phyloP scores from a whole-genome alignment of 768 basidiomycete species.

The Mycena latifolia region DNA sequence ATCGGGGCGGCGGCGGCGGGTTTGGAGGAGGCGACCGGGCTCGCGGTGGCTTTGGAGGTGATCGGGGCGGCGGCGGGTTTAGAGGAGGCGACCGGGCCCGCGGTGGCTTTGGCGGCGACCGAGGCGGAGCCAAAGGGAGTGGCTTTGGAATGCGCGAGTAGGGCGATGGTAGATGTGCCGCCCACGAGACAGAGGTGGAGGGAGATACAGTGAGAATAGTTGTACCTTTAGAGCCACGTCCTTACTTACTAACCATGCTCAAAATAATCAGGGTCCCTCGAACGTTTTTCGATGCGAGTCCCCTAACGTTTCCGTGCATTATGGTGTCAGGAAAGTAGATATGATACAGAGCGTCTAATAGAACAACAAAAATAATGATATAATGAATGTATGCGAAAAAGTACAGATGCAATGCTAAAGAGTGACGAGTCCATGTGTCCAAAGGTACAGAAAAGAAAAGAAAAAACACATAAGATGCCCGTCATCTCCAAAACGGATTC shows the following conservation, averaged over 20 bases:
- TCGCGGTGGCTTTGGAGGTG: background rate
- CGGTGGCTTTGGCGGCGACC: background rate
- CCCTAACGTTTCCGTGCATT: too few relatives aligned
- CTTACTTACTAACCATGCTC: background rate
- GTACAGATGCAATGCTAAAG: conserved; percentile 14
- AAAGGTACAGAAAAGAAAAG: conserved; percentile 2
- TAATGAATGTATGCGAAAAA: conserved; percentile 15
- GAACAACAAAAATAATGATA: conserved; percentile 14
- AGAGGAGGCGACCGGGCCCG: background rate
- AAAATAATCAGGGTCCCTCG: background rate
- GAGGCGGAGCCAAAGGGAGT: too few relatives aligned
- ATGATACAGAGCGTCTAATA: too few relatives aligned
- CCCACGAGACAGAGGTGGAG: background rate
- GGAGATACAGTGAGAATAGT: background rate
- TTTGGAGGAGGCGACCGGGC: background rate
- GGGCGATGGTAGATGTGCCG: too few relatives aligned
- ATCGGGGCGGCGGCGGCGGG: background rate
- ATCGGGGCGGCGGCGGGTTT: background rate
- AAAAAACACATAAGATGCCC: too few relatives aligned
- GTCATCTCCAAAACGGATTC: conserved; percentile 61
- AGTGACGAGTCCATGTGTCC: background rate
- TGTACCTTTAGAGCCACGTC: background rate
- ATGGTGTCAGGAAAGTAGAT: too few relatives aligned
- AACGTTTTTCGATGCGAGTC: too few relatives aligned
- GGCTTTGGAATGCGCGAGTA: too few relatives aligned